Evolutionary conservation across 352 stramenopile genomes (phyloP), one percentile per base, ranked within the genome.

Genomic region (Aphanomyces astaci): DNA sequence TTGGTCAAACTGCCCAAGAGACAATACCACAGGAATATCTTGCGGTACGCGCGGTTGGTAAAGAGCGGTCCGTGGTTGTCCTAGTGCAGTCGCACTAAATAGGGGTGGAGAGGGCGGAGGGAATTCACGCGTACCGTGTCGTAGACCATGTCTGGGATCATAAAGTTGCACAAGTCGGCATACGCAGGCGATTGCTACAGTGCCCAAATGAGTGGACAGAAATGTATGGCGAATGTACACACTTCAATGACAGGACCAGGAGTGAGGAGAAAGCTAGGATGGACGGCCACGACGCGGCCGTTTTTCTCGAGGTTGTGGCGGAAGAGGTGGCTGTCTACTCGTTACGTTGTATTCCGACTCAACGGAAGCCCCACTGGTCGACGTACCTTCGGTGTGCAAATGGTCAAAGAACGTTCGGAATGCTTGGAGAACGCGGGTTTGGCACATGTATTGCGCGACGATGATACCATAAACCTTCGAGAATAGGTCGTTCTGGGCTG

Each of bases 381-480:
- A 2, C 1, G 10, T 32, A 67, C 60, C 60, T 59, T 68, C 62
- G 5, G 62, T 68, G 62, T 68, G 62, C 43, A 68, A 60, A 28
- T 68, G 62, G 51, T 71, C 71, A 52, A 89, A 77, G 31, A 89
- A 86, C 65, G 81, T 87, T 65, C 60, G 73, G 24, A 91, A 76
- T 40, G 74, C 88, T 57, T 88, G 76, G 52, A 89, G 87, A 1
- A 91, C 83, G 55, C 87, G 74, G 72, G 88, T 81, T 46, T 89
- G 80, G 54, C 89, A 89, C 53, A 81, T 78, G 40, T 85, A 91
- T 2, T 76, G 82, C n/a, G 81, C 74, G 32, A 91, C 73, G 24
- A 91, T 76, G 2, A 46, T 73, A 51, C 86, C 83, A 54, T 82
- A 89, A 19, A 87, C 73, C n/a, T 72, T 76, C 1, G 72, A 74